A percentile compares a stretch with the other conserved stretches of the same genome.
Evolutionary conservation across 352 stramenopile genomes (phyloP).

Genomic region (Pythium rishiriense): DNA sequence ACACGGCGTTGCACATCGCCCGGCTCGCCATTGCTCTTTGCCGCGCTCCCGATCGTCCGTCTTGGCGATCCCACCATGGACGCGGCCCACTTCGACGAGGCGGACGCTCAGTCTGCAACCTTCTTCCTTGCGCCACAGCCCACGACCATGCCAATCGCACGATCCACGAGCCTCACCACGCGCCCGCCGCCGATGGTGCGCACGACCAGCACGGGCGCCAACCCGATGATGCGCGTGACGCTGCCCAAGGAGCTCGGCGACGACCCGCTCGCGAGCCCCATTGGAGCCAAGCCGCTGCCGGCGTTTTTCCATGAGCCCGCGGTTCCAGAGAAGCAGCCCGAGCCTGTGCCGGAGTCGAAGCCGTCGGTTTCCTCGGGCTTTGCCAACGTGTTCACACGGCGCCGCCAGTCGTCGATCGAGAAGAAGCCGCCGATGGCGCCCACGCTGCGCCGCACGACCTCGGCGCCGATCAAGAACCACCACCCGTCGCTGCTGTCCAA

Average conservation of each 20-base stretch:
- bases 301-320: slow-evolving; percentile 6
- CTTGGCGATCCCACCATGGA: slow-evolving; percentile 8
- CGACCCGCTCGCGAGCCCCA: slow-evolving; percentile 30
- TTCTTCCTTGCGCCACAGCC: slow-evolving; percentile 17
- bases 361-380: slow-evolving; percentile 12
- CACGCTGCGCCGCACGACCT: slow-evolving; percentile 27
- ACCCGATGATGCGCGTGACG: slow-evolving; percentile 32
- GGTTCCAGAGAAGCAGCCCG: neutral
- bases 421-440: slow-evolving; percentile 31
- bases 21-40: neutral
- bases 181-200: slow-evolving; percentile 13
- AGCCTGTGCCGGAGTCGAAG: neutral
- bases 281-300: slow-evolving; percentile 8
- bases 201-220: slow-evolving; percentile 18
- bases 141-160: slow-evolving; percentile 29
- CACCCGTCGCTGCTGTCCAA: slow-evolving; percentile 59
- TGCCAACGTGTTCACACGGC: slow-evolving; percentile 28
- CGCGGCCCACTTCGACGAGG: neutral
- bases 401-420: slow-evolving; percentile 28
- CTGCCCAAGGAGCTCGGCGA: slow-evolving; percentile 26
- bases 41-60: neutral
- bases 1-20: neutral
- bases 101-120: slow-evolving; percentile 22
- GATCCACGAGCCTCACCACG: neutral
- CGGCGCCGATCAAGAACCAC: slow-evolving; percentile 28